A percentile compares a stretch with the other conserved stretches of the same genome.
These are phyloP conservation scores for Polygonum aviculare DNA, from an alignment of 148 eudicot species.

Conservation along the genomic window DNA sequence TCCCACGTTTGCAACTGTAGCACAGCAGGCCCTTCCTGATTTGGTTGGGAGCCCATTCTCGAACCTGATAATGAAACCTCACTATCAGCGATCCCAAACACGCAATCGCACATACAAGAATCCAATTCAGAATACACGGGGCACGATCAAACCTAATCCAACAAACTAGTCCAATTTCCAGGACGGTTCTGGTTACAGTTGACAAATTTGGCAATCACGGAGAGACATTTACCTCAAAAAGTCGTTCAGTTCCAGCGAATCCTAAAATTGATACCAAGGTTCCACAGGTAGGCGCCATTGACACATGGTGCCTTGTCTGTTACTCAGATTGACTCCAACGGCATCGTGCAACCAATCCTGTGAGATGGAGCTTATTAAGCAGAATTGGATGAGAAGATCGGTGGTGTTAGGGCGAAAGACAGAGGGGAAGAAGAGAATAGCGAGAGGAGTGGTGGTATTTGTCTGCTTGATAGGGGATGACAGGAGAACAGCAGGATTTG, in stretches of 20 bases:
- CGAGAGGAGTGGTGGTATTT: constrained; percentile 6
- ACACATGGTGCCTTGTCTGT: constrained; percentile 7
- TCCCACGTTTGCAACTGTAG: constrained; percentile 82
- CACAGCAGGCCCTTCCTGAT: constrained; percentile 49
- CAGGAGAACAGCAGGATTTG: constrained; percentile 5
- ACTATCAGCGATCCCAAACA: background rate
- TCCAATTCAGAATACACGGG: background rate
- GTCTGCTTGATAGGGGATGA: background rate
- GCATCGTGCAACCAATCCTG: constrained; percentile 7
- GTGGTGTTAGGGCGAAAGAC: background rate
- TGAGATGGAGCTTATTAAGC: background rate
- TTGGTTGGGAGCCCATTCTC: constrained; percentile 7
- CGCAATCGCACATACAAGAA: background rate
- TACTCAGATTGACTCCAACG: background rate
- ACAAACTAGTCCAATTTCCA: background rate
- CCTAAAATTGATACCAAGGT: constrained; percentile 1
- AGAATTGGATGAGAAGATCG: background rate
- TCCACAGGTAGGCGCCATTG: constrained; percentile 8
- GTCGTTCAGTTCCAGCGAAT: background rate
- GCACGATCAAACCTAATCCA: constrained; percentile 2
- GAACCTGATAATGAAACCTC: constrained; percentile 5
- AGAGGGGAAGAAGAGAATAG: background rate
- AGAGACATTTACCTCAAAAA: background rate
- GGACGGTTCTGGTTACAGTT: background rate
- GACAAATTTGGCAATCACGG: background rate